phyloP scores from a whole-genome alignment of 108 stramenopile species.

The Parmales sp. region DNA sequence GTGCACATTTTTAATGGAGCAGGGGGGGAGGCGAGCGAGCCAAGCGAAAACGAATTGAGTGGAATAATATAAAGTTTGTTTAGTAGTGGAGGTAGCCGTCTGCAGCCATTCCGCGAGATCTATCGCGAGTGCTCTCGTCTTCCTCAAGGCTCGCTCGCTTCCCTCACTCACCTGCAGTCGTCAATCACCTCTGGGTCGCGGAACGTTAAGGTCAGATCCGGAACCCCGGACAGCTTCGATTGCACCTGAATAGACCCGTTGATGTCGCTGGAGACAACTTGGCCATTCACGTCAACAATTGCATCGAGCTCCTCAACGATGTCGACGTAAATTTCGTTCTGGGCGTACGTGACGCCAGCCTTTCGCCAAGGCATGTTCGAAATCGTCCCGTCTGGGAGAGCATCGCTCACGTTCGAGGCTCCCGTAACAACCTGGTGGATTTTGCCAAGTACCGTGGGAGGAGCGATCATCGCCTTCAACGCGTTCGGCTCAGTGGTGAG shows the following conservation, averaged over 20 bases:
- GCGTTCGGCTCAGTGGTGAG: conserved; percentile 98
- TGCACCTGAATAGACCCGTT: conserved; percentile 80
- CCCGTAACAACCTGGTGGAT: conserved; percentile 12
- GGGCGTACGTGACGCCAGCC: conserved; percentile 74
- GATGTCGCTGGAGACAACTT: conserved; percentile 71
- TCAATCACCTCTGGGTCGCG: conserved; percentile 78
- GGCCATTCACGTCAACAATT: conserved; percentile 71
- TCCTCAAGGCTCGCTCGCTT: too few relatives aligned
- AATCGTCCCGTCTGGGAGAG: conserved; percentile 76
- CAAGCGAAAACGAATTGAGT: too few relatives aligned
- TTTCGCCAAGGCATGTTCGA: conserved; percentile 97
- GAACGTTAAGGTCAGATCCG: conserved; percentile 85
- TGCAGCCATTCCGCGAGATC: too few relatives aligned
- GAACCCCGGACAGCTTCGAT: conserved; percentile 82
- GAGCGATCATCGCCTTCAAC: conserved; percentile 86
- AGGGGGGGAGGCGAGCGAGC: too few relatives aligned
- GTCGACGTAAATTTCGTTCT: conserved; percentile 96
- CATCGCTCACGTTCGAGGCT: conserved; percentile 39
- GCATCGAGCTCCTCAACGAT: conserved; percentile 94
- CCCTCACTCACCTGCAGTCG: too few relatives aligned
- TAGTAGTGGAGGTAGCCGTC: too few relatives aligned
- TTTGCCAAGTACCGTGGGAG: conserved; percentile 78
- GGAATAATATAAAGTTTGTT: too few relatives aligned
- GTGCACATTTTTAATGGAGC: too few relatives aligned
- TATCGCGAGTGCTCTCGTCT: too few relatives aligned